These are phyloP conservation scores for Cytospora mali DNA, from an alignment of 2,329 filamentous ascomycete species.

Conservation along the genomic window DNA sequence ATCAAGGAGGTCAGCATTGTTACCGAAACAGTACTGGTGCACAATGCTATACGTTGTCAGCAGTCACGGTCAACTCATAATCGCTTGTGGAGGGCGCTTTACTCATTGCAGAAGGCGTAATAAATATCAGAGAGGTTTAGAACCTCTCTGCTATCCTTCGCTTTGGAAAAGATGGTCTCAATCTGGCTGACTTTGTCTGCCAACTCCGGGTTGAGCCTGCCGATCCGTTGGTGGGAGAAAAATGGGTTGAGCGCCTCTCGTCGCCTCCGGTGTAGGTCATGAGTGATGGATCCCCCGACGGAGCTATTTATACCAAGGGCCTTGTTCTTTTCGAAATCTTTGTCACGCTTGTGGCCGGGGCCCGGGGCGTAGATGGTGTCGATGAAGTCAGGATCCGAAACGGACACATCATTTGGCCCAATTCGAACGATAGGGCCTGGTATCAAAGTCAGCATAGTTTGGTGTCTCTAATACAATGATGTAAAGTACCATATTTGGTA, in stretches of 20 bases:
- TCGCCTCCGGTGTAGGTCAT: constrained; percentile 34
- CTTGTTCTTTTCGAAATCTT: constrained; percentile 17
- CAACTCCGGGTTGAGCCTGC: constrained; percentile 34
- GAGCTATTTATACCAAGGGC: constrained; percentile 24
- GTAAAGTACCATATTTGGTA: constrained; percentile 21
- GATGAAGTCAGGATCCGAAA: constrained; percentile 34
- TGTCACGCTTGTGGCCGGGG: constrained; percentile 24
- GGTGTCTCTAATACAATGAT: not conserved
- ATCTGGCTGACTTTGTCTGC: constrained; percentile 33
- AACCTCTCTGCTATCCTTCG: constrained; percentile 15
- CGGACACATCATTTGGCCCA: constrained; percentile 35
- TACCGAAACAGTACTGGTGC: constrained; percentile 36
- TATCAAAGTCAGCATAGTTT: not conserved
- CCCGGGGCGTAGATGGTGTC: constrained; percentile 31
- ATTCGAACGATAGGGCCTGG: constrained; percentile 35
- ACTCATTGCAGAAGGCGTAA: constrained; percentile 37
- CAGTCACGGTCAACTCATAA: not conserved
- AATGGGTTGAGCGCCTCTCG: constrained; percentile 37
- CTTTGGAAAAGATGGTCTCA: constrained; percentile 13
- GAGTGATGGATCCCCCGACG: constrained; percentile 25
- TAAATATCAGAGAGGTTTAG: constrained; percentile 36
- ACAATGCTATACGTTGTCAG: constrained; percentile 32
- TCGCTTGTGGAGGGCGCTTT: constrained; percentile 16
- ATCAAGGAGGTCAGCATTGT: constrained; percentile 32
- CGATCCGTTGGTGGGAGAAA: constrained; percentile 37